Evolutionary conservation across 2,329 filamentous ascomycete genomes (phyloP), one percentile per base, ranked within the genome.

Genomic region (Trichoderma cornu-damae): DNA sequence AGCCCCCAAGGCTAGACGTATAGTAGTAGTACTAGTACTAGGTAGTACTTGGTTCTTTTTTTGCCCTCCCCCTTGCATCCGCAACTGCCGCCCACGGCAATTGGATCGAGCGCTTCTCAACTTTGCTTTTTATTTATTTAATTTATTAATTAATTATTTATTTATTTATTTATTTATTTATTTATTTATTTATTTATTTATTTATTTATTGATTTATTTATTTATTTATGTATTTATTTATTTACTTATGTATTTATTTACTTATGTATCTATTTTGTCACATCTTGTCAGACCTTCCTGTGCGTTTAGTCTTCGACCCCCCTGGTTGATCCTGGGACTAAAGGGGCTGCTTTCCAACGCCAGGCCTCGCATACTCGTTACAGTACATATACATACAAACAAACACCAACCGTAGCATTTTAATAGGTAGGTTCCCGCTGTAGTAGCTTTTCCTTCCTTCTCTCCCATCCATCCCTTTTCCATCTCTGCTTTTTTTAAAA

Each of bases 311-410:
- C 30, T 47, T 37, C 16, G 22, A 26, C 37, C 52, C 24, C 40
- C n/a, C n/a, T n/a, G n/a, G 52, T 55, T 38, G 18, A 35, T 38
- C 52, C 42, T 47, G 52, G 52, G 52, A 42, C 52, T 38, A 28
- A 30, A 46, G 28, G 52, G 40, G 30, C 51, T 28, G 38, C 14
- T 38, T 22, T 47, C 52, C 52, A 40, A 55, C 52, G 52, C 47
- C 52, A 55, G 46, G 52, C 18, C 22, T 28, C 51, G 34, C 32
- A 35, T 28, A 14, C 32, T 35, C 30, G 51, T n/a, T 47, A 38
- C 51, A 12, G 50, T 37, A 44, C 26, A 28, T n/a, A 26, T 46
- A 46, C 11, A 12, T 46, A 35, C 30, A 35, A 44, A 22, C 38
- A 46, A 44, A 47, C 30, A 44, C 20, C 20, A 46, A 55, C 18